phyloP scores from a whole-genome alignment of 768 basidiomycete genomes.

The Termitomyces heimii region DNA sequence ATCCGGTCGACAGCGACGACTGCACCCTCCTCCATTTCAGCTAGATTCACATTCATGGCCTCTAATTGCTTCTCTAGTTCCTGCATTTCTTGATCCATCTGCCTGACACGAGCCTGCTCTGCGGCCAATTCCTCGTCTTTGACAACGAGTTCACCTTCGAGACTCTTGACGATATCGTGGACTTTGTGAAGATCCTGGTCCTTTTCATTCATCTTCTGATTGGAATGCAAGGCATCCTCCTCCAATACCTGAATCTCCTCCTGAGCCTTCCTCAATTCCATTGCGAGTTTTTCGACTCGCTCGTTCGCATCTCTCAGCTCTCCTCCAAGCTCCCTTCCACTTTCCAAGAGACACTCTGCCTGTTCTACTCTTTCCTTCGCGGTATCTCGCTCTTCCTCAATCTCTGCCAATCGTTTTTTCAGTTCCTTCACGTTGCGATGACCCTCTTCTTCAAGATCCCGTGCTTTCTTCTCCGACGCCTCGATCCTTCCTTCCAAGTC shows the following conservation, averaged over 20 bases:
- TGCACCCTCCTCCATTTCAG: conserved; percentile 61
- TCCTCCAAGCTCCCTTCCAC: conserved; percentile 61
- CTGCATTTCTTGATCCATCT: conserved; percentile 29
- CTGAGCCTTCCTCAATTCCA: conserved; percentile 56
- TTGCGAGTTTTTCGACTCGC: conserved; percentile 45
- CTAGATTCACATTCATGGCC: conserved; percentile 42
- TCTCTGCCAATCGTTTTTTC: conserved; percentile 37
- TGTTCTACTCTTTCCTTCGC: conserved; percentile 57
- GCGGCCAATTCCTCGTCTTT: conserved; percentile 31
- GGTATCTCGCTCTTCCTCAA: conserved; percentile 47
- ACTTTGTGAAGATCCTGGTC: conserved; percentile 55
- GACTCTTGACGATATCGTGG: conserved; percentile 32
- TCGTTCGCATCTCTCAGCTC: conserved; percentile 64
- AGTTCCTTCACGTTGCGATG: conserved; percentile 34
- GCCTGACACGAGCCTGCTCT: conserved; percentile 21
- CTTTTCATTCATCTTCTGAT: conserved; percentile 46
- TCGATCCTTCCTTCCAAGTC: conserved; percentile 54
- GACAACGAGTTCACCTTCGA: conserved; percentile 38
- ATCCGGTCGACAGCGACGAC: conserved; percentile 44
- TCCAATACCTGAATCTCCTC: conserved; percentile 56
- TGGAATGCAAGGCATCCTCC: conserved; percentile 48
- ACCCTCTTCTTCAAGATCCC: conserved; percentile 33
- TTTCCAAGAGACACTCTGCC: conserved; percentile 59
- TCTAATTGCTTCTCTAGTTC: conserved; percentile 41
- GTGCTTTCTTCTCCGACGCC: conserved; percentile 43